These are phyloP conservation scores for Strobilomyces confusus DNA, from an alignment of 768 basidiomycete species.

Conservation along the genomic window DNA sequence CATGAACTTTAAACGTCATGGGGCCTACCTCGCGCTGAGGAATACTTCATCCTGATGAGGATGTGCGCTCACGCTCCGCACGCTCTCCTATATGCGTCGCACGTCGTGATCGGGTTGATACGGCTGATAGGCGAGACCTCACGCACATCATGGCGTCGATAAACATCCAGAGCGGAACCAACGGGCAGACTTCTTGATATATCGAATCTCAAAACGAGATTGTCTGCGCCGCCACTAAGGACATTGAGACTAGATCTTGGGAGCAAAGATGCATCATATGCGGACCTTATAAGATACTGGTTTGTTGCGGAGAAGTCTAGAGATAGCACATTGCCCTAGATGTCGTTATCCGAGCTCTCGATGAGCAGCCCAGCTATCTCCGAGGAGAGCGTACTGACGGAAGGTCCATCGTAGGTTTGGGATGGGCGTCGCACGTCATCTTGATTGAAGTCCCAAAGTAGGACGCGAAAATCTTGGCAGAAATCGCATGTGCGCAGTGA, in stretches of 20 bases:
- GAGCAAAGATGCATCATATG: conserved; percentile 17
- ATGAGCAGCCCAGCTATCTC: conserved; percentile 20
- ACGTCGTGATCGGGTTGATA: conserved; percentile 13
- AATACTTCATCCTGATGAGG: conserved; percentile 65
- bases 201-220: conserved; percentile 52
- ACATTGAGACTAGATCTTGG: conserved; percentile 7
- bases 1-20: conserved; percentile 11
- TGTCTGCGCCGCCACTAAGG: conserved; percentile 53
- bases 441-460: conserved; percentile 66
- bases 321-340: conserved; percentile 66
- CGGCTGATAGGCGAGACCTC: conserved; percentile 18
- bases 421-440: conserved; percentile 46
- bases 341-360: conserved; percentile 13
- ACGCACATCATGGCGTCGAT: conserved; percentile 32
- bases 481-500: conserved; percentile 9
- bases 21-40: conserved; percentile 59
- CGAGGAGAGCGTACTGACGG: conserved; percentile 27
- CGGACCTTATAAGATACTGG: conserved; percentile 62
- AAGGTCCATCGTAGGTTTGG: conserved; percentile 44
- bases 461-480: conserved; percentile 47
- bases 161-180: conserved; percentile 21
- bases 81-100: conserved; percentile 47
- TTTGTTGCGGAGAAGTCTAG: conserved; percentile 68
- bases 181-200: conserved; percentile 33
- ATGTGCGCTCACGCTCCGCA: conserved; percentile 64